phyloP scores from a whole-genome alignment of 192 early-diverging fungal species.

The Piromyces finnis region DNA sequence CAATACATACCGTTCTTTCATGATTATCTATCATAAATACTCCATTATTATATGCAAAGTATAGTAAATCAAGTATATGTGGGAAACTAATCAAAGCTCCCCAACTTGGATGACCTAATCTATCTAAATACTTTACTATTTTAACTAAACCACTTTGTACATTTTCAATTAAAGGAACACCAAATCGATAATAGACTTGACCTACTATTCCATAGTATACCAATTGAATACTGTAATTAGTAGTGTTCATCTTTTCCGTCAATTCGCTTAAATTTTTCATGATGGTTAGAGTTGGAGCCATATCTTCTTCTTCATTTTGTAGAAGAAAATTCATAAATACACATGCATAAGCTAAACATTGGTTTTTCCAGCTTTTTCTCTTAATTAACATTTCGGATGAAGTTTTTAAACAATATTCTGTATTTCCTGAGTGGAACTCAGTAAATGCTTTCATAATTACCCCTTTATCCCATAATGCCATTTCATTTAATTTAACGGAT shows the following conservation, averaged over 20 bases:
- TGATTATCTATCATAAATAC: background rate
- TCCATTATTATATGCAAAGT: background rate
- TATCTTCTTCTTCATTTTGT: background rate
- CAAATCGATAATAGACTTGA: background rate
- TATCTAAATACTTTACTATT: background rate
- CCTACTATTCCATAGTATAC: background rate
- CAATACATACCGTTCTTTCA: background rate
- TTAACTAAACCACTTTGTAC: background rate
- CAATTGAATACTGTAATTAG: background rate
- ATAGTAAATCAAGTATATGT: background rate
- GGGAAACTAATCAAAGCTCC: background rate
- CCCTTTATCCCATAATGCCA: background rate
- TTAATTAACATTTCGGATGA: background rate
- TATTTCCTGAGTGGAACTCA: background rate
- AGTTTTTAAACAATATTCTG: background rate
- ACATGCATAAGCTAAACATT: background rate
- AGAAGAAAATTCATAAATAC: background rate
- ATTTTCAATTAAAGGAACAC: background rate
- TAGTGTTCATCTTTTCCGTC: background rate
- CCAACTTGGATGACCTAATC: background rate
- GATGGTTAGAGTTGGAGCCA: background rate
- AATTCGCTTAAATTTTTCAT: background rate
- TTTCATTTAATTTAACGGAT: background rate
- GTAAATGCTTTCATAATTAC: background rate
- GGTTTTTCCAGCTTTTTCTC: background rate